Evolutionary conservation across 345 rosid species (phyloP).

Genomic region (Pistacia atlantica): DNA sequence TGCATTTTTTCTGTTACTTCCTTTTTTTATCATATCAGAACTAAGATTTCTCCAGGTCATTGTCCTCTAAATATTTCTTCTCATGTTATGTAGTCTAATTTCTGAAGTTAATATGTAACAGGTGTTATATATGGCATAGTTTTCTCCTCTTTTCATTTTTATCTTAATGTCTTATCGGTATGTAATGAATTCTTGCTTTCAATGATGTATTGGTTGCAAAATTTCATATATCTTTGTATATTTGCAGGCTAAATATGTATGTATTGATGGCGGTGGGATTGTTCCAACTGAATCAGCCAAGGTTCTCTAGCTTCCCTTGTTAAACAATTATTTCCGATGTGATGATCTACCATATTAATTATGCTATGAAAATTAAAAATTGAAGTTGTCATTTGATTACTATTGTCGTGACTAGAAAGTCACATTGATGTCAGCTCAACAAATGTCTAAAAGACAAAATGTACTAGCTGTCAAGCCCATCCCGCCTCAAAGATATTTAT

Average conservation of each 20-base stretch:
- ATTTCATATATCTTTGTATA: constrained; percentile 18
- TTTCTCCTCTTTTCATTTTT: background rate
- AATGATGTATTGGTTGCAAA: background rate
- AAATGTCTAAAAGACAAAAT: too few relatives aligned
- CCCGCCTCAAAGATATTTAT: too few relatives aligned
- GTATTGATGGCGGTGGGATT: constrained; percentile 93
- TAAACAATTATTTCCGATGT: background rate
- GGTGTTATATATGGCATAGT: background rate
- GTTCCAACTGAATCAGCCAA: constrained; percentile 89
- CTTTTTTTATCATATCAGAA: too few relatives aligned
- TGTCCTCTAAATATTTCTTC: constrained; percentile 11
- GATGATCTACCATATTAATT: background rate
- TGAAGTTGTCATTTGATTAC: background rate
- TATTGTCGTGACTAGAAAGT: too few relatives aligned
- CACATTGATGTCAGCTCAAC: too few relatives aligned
- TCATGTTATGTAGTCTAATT: too few relatives aligned
- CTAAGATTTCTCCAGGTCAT: constrained; percentile 65
- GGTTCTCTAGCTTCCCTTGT: constrained; percentile 43
- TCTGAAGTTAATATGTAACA: background rate
- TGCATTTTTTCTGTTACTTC: too few relatives aligned
- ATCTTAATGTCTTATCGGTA: background rate
- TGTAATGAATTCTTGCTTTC: background rate
- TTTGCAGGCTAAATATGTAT: constrained; percentile 78
- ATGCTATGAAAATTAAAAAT: background rate
- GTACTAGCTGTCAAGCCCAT: too few relatives aligned